These are phyloP conservation scores for Mrakiaceae sp. DNA, from an alignment of 1,284 basidiomycete genomes.

Conservation along the genomic window DNA sequence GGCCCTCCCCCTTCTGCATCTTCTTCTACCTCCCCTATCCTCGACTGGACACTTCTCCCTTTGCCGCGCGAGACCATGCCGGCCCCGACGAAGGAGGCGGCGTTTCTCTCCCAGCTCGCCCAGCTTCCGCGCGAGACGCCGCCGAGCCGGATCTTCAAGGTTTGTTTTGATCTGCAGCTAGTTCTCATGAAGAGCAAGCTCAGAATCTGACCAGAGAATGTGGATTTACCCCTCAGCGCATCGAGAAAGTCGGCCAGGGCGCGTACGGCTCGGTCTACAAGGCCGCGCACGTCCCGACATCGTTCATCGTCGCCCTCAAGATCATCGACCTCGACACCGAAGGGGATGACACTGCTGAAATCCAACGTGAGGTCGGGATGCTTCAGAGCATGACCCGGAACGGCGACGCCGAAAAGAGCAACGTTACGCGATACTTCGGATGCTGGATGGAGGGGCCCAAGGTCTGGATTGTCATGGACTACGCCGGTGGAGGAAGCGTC, in stretches of 20 bases:
- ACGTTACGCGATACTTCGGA: conserved; percentile 92
- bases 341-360: conserved; percentile 92
- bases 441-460: conserved; percentile 89
- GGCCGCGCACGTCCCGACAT: conserved; percentile 69
- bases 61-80: too few species aligned
- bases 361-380: conserved; percentile 90
- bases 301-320: conserved; percentile 85
- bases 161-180: too few species aligned
- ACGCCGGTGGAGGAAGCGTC: conserved; percentile 89
- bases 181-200: too few species aligned
- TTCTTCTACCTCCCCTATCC: too few species aligned
- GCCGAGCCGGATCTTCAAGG: too few species aligned
- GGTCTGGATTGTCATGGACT: conserved; percentile 99
- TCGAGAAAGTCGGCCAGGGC: conserved; percentile 80
- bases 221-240: conserved; percentile 17
- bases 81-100: too few species aligned
- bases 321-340: conserved; percentile 97
- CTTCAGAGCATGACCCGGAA: conserved; percentile 57
- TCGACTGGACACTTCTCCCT: too few species aligned
- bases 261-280: conserved; percentile 94
- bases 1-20: too few species aligned
- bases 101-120: too few species aligned
- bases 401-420: conserved; percentile 54
- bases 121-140: too few species aligned
- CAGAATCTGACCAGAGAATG: too few species aligned